Percentiles rank a stretch among this genome's conserved stretches.
phyloP scores from a whole-genome alignment of 108 stramenopile species.

The Stephanodiscus minutulus region DNA sequence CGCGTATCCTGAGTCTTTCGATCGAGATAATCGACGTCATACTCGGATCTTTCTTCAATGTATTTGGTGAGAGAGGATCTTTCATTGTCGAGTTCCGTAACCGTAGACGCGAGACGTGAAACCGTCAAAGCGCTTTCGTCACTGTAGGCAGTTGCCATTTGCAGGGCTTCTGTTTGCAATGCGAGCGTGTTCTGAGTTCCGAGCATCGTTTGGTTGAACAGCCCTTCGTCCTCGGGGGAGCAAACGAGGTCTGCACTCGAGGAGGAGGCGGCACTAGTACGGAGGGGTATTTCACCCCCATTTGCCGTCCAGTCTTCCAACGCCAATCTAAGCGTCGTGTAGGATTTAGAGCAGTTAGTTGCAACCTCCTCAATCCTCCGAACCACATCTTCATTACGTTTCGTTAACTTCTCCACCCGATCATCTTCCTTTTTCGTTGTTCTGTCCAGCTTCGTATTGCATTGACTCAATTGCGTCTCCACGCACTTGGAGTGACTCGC shows the following conservation, averaged over 20 bases:
- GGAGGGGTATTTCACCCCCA: slow-evolving; percentile 30
- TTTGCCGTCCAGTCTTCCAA: slow-evolving; percentile 41
- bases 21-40: slow-evolving; percentile 43
- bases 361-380: slow-evolving; percentile 11
- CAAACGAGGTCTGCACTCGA: slow-evolving; percentile 13
- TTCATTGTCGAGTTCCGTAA: slow-evolving; percentile 12
- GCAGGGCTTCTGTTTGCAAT: slow-evolving; percentile 45
- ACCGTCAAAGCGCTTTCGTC: slow-evolving; percentile 41
- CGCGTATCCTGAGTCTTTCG: slow-evolving; percentile 33
- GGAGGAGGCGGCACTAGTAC: not conserved
- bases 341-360: slow-evolving; percentile 37
- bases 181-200: slow-evolving; percentile 46
- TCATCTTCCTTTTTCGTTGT: slow-evolving; percentile 32
- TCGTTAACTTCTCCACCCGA: slow-evolving; percentile 17
- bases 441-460: slow-evolving; percentile 26
- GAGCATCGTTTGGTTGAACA: slow-evolving; percentile 34
- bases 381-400: slow-evolving; percentile 33
- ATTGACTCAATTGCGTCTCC: slow-evolving; percentile 33
- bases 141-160: slow-evolving; percentile 27
- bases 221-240: slow-evolving; percentile 29
- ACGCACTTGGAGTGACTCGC: slow-evolving; percentile 36
- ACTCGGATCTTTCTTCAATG: slow-evolving; percentile 33
- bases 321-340: slow-evolving; percentile 39
- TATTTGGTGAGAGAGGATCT: slow-evolving; percentile 13
- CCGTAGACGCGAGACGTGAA: slow-evolving; percentile 26